A percentile compares a stretch with the other conserved stretches of the same genome.
Conservation (phyloP, 805 yeast species). For the Yamadazyma sp. region DNA sequence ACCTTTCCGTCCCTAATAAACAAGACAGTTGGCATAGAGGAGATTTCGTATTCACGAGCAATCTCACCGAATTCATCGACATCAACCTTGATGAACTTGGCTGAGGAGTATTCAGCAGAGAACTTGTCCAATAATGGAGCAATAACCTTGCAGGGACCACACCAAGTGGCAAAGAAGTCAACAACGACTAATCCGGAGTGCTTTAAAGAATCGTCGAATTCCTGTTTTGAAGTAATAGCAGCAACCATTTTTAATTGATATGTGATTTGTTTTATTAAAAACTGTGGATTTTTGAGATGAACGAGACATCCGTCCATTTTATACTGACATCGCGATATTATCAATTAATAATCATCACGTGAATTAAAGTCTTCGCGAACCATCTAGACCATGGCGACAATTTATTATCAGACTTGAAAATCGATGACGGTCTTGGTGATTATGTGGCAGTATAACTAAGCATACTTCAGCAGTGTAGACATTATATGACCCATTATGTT, state of each 20-base stretch:
- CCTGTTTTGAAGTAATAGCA: constrained; percentile 35
- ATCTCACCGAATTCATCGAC: constrained; percentile 81
- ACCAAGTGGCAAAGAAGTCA: constrained; percentile 97
- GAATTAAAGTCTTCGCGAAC: not conserved
- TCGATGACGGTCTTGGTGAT: no score
- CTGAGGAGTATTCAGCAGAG: constrained; percentile 61
- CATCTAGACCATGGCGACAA: constrained; percentile 8
- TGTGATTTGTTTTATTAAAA: not conserved
- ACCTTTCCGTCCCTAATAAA: constrained; percentile 82
- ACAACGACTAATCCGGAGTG: constrained; percentile 79
- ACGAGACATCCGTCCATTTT: constrained; percentile 3
- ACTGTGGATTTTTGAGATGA: constrained; percentile 1
- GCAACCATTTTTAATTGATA: constrained; percentile 34
- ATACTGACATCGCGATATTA: constrained; percentile 1
- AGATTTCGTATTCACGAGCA: constrained; percentile 61
- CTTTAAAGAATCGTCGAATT: constrained; percentile 66
- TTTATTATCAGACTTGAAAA: no score
- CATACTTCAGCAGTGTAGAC: no score
- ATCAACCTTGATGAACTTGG: constrained; percentile 85
- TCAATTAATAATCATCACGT: constrained; percentile 12
- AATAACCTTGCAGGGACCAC: constrained; percentile 98
- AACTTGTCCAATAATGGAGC: constrained; percentile 91
- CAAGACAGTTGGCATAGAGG: constrained; percentile 62
- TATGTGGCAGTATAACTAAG: no score
- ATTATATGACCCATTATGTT: no score